Evolutionary conservation across 805 yeast genomes (phyloP), one percentile per base, ranked within the genome.

Genomic region (Cyberlindnera nakhonratchasimensis): DNA sequence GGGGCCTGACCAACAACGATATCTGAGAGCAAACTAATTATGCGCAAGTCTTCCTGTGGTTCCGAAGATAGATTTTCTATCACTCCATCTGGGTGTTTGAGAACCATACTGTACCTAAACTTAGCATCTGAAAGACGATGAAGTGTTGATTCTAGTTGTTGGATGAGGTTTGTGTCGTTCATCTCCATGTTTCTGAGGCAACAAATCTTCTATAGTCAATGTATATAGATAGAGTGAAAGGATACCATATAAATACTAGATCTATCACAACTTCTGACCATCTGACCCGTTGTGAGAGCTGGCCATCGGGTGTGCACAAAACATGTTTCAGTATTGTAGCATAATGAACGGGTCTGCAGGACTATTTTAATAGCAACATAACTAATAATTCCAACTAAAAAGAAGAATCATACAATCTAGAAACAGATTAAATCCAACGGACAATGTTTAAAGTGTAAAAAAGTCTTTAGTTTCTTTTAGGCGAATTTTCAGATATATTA

Each of bases 81-180:
- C 5, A 20, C 28, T 5, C 45, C 45, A 22, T 33, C 17, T 4
- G 42, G 42, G 23, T 16, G 17, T 8, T 17, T 14, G 5, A 43
- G 9, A 6, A 35, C 46, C 18, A 30, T 30, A 5, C 30, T 18
- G 21, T 38, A 43, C 13, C 23, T 24, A 25, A 21, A 25, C 8
- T 22, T 8, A 6, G 21, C 14, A 12, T 18, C 19, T 13, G 33
- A 33, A 4, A 38, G 25, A 5, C 28, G 34, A 9, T 29, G 20
- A 6, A 42, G 20, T 7, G 18, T 17, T 14, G 6, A 25, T 10
- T 36, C 25, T 21, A 36, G 34, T 16, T 11, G 17, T 16, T 30
- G 22, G n/a, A 30, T n/a, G 6, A 18, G 21, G 4, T 30, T 22
- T 13, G 21, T 17, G 33, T 17, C 6, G 10, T n/a, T n/a, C 33